Evolutionary conservation across 306 rosid genomes (phyloP).

Genomic region (Prunus armeniaca): DNA sequence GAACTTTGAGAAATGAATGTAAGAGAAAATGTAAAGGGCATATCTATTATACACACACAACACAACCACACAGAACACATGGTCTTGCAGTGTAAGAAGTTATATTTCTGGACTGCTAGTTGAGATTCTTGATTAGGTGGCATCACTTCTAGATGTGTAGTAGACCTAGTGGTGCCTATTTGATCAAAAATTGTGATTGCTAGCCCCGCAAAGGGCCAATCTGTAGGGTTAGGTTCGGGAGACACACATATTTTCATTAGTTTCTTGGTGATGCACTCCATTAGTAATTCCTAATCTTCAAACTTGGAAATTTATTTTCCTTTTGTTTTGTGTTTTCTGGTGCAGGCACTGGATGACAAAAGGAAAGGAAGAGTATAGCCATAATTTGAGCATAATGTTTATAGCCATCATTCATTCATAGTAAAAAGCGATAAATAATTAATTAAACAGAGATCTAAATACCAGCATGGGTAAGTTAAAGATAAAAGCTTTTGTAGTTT

Average conservation of each 20-base stretch:
- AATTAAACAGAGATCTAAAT: neutral
- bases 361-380: slow-evolving; percentile 50
- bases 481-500: neutral
- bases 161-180: neutral
- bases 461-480: neutral
- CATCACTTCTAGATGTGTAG: neutral
- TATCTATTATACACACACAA: neutral
- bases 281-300: neutral
- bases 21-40: neutral
- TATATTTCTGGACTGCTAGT: neutral
- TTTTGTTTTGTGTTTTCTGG: neutral
- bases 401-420: slow-evolving; percentile 32
- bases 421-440: slow-evolving; percentile 10
- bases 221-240: neutral
- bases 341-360: slow-evolving; percentile 53
- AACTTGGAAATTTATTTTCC: neutral
- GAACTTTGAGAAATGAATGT: neutral
- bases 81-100: neutral
- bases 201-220: neutral
- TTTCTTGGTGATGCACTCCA: neutral
- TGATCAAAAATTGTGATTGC: neutral
- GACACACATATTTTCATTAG: neutral
- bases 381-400: slow-evolving; percentile 1
- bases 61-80: neutral
- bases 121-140: neutral